A percentile compares a stretch with the other conserved stretches of the same genome.
These are phyloP conservation scores for Blastomyces percursus DNA, from an alignment of 2,329 filamentous ascomycete genomes.

Conservation along the genomic window DNA sequence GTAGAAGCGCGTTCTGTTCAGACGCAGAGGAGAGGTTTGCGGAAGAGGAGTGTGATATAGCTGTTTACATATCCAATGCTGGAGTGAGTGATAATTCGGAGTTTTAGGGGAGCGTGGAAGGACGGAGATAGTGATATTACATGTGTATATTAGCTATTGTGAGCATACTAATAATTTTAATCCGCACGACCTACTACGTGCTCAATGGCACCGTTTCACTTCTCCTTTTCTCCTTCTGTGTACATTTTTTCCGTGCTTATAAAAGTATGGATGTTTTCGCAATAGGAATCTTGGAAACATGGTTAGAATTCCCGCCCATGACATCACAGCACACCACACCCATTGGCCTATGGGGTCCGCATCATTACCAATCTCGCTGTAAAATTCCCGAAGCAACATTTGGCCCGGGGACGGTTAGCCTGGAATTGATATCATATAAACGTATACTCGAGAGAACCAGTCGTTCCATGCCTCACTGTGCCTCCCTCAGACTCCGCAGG, in stretches of 20 bases:
- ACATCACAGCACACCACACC: no score
- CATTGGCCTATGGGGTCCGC: background rate
- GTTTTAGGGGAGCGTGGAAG: background rate
- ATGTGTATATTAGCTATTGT: background rate
- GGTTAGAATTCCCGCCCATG: background rate
- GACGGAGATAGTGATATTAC: background rate
- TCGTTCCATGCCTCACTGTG: background rate
- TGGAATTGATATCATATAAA: background rate
- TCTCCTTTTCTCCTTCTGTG: no score
- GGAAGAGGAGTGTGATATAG: conserved; percentile 1
- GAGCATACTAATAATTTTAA: background rate
- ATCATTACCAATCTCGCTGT: background rate
- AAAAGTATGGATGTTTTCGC: background rate
- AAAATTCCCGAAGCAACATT: no score
- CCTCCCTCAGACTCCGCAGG: no score
- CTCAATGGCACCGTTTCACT: background rate
- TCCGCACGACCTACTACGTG: background rate
- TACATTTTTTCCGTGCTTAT: no score
- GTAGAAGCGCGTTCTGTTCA: background rate
- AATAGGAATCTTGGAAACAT: background rate
- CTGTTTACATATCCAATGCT: background rate
- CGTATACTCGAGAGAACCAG: background rate
- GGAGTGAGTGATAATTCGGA: background rate
- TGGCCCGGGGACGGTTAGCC: no score
- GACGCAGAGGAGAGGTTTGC: background rate